phyloP scores from a whole-genome alignment of 23 red algal genomes.

The Chondrus crispus region DNA sequence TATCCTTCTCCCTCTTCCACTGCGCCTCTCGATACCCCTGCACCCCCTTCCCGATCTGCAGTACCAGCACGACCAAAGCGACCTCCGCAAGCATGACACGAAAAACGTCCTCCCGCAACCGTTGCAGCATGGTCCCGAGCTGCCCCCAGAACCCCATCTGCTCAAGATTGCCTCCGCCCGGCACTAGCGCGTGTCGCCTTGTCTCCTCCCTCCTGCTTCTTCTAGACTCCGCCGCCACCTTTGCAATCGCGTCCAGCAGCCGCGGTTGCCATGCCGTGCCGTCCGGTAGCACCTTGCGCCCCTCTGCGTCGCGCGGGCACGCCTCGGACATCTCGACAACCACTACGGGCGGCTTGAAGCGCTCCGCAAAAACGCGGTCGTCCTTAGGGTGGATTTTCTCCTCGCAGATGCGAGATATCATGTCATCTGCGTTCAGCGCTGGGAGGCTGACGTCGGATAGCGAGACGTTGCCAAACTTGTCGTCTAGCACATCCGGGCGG shows the following conservation, averaged over 20 bases:
- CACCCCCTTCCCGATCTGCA: not conserved
- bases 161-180: not conserved
- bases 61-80: not conserved
- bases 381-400: not conserved
- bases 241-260: not conserved
- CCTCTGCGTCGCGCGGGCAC: not conserved
- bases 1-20: not conserved
- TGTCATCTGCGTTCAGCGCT: not conserved
- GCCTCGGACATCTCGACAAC: not conserved
- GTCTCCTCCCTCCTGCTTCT: not conserved
- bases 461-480: not conserved
- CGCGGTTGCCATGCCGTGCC: not conserved
- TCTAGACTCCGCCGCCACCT: not conserved
- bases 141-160: not conserved
- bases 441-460: not conserved
- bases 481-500: too few species aligned
- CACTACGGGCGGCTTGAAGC: not conserved
- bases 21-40: not conserved
- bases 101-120: not conserved
- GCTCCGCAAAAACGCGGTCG: constrained; percentile 8
- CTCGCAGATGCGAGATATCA: not conserved
- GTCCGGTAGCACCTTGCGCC: not conserved
- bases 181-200: not conserved
- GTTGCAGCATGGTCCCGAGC: not conserved
- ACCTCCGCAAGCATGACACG: not conserved